These are phyloP conservation scores for Quercus rubra DNA, from an alignment of 306 rosid genomes.

Conservation along the genomic window DNA sequence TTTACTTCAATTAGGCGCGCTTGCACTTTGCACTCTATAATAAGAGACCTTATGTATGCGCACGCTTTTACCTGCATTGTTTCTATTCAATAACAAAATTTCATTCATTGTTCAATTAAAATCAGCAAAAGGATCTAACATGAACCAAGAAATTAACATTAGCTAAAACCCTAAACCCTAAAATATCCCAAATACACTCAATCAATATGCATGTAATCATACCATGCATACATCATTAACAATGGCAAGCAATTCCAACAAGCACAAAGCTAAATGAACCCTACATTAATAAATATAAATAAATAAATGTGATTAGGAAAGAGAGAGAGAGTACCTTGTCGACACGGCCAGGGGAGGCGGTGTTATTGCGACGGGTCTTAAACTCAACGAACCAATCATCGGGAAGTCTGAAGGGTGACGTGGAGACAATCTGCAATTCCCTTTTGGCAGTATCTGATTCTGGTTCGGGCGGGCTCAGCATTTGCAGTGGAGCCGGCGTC, in stretches of 20 bases:
- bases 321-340: slow-evolving; percentile 34
- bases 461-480: not conserved
- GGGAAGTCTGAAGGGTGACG: slow-evolving; percentile 39
- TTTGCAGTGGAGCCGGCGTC: slow-evolving; percentile 13
- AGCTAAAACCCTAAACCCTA: not conserved
- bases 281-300: not conserved
- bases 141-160: not conserved
- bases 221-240: not conserved
- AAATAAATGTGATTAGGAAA: not conserved
- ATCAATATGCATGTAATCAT: not conserved
- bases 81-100: no score
- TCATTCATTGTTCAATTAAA: no score
- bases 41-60: no score
- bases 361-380: slow-evolving; percentile 26
- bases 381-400: slow-evolving; percentile 46
- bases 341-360: not conserved
- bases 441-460: not conserved
- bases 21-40: no score
- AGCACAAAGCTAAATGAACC: not conserved
- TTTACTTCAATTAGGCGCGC: no score
- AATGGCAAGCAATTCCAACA: not conserved
- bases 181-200: not conserved
- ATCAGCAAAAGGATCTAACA: no score
- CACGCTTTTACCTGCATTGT: no score
- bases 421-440: slow-evolving; percentile 18